Conservation (phyloP, 495 filamentous ascomycete genomes). For the Lasiosphaeria miniovina region DNA sequence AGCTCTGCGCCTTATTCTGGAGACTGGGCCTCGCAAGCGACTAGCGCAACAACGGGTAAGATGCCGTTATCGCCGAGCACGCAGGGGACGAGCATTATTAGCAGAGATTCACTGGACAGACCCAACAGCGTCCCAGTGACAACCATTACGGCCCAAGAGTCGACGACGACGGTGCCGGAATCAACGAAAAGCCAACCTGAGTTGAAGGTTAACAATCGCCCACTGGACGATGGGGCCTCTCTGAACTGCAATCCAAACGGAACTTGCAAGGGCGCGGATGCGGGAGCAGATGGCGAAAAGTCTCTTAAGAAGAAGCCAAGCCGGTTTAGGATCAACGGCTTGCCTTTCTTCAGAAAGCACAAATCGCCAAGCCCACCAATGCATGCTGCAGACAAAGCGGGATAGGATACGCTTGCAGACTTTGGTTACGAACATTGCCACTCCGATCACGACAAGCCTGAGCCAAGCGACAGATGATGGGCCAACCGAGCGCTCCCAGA, state of each 20-base stretch:
- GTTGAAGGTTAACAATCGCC: constrained; percentile 7
- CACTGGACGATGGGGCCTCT: background rate
- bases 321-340: constrained; percentile 45
- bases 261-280: constrained; percentile 24
- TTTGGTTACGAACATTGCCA: background rate
- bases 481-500: background rate
- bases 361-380: constrained; percentile 42
- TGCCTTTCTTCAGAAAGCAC: constrained; percentile 42
- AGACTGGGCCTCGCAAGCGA: constrained; percentile 54
- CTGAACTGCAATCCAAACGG: constrained; percentile 24
- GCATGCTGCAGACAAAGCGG: constrained; percentile 27
- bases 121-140: constrained; percentile 39
- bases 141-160: constrained; percentile 38
- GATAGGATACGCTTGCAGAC: constrained; percentile 13
- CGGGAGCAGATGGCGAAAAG: constrained; percentile 18
- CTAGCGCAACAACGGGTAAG: constrained; percentile 54
- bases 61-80: constrained; percentile 58
- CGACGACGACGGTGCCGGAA: constrained; percentile 25
- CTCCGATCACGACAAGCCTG: background rate
- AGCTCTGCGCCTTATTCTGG: constrained; percentile 46
- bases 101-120: constrained; percentile 46
- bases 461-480: background rate
- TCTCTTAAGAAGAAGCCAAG: constrained; percentile 48
- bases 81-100: constrained; percentile 56
- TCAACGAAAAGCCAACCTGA: constrained; percentile 26